Conservation (phyloP, 2,329 filamentous ascomycete species). For the Nannizziopsis barbatae region DNA sequence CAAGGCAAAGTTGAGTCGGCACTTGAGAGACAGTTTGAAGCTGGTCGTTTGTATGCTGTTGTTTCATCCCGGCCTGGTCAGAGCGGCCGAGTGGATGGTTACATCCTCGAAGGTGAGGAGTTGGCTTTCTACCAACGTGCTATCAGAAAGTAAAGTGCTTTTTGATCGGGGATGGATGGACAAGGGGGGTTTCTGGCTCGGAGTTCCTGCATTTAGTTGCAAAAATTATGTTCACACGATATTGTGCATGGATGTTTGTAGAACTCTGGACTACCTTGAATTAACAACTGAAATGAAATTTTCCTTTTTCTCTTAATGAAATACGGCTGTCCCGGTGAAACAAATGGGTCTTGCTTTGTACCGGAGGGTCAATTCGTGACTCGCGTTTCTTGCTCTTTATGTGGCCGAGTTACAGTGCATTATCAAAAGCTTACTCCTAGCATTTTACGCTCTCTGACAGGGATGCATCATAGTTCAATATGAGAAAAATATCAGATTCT, state of each 20-base stretch:
- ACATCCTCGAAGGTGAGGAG: slow-evolving; percentile 98
- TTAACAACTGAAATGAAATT: slow-evolving; percentile 28
- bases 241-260: slow-evolving; percentile 28
- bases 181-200: slow-evolving; percentile 19
- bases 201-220: slow-evolving; percentile 30
- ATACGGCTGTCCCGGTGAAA: not conserved
- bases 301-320: slow-evolving; percentile 11
- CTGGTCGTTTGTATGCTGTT: slow-evolving; percentile 91
- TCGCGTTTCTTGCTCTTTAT: no score
- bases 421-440: no score
- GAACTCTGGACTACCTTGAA: slow-evolving; percentile 28
- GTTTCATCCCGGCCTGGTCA: slow-evolving; percentile 88
- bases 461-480: no score
- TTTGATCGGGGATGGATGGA: slow-evolving; percentile 16
- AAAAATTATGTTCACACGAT: slow-evolving; percentile 19
- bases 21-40: slow-evolving; percentile 98
- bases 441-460: no score
- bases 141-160: slow-evolving; percentile 78
- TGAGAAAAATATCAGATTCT: no score
- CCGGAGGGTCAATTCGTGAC: no score
- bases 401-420: no score
- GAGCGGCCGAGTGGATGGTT: slow-evolving; percentile 92
- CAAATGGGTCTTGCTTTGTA: not conserved
- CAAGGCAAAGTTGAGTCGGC: slow-evolving; percentile 84
- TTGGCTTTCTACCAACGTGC: slow-evolving; percentile 99